Conservation (phyloP, 2,329 filamentous ascomycete genomes). For the Harringtonia lauricola region DNA sequence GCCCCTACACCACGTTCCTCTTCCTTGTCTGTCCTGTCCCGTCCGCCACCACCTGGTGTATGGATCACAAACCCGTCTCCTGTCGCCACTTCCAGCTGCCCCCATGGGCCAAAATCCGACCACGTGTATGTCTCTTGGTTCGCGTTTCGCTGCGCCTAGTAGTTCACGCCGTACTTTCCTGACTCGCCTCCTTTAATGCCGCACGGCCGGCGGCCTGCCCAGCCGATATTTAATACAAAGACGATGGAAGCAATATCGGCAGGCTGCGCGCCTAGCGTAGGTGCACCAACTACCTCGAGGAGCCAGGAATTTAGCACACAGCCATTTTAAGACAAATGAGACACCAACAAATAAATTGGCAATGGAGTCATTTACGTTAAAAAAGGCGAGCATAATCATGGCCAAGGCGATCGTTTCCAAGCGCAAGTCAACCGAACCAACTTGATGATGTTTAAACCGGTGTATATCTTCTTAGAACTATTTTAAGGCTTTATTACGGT, state of each 20-base stretch:
- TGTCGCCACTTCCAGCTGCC: background rate
- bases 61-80: background rate
- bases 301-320: too few species aligned
- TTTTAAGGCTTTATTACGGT: background rate
- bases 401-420: background rate
- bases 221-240: background rate
- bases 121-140: background rate
- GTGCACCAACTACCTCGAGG: background rate
- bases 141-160: background rate
- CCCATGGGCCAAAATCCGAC: background rate
- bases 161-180: background rate
- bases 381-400: slow-evolving; percentile 1
- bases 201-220: background rate
- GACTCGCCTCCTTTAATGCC: background rate
- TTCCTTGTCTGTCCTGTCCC: background rate
- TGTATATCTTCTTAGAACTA: background rate
- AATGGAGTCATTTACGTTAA: too few species aligned
- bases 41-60: background rate
- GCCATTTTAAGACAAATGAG: too few species aligned
- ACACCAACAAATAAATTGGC: too few species aligned
- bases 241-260: background rate
- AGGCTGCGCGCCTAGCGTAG: background rate
- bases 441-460: background rate
- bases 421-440: too few species aligned
- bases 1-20: background rate